Evolutionary conservation across 768 basidiomycete species (phyloP).

Genomic region (Amanita phalloides): DNA sequence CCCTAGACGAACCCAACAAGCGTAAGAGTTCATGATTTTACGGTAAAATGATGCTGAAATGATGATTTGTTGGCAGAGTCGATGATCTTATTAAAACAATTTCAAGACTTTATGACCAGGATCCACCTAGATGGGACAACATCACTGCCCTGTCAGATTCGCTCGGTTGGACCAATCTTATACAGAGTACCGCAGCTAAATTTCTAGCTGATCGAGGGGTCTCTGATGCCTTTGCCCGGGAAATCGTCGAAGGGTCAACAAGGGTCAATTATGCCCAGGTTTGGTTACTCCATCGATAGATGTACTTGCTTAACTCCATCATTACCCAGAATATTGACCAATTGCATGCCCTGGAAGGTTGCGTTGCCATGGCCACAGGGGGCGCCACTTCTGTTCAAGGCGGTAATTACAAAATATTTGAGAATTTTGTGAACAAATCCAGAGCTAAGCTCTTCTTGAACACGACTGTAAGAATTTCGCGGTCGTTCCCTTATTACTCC

Average conservation of each 20-base stretch:
- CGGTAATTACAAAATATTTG: constrained; percentile 83
- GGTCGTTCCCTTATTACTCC: not conserved
- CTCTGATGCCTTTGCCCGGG: constrained; percentile 45
- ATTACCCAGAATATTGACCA: constrained; percentile 42
- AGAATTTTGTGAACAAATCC: constrained; percentile 64
- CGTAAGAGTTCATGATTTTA: constrained; percentile 26
- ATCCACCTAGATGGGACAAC: constrained; percentile 51
- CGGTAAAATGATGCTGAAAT: not conserved
- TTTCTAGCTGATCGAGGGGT: constrained; percentile 49
- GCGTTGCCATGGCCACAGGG: constrained; percentile 58
- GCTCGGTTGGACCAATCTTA: constrained; percentile 38
- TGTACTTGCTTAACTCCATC: not conserved
- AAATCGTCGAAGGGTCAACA: constrained; percentile 73
- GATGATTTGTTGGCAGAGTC: constrained; percentile 33
- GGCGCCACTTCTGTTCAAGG: constrained; percentile 59
- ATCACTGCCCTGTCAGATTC: constrained; percentile 43
- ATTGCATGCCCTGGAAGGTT: constrained; percentile 72
- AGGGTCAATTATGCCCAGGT: constrained; percentile 82
- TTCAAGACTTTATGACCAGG: constrained; percentile 40
- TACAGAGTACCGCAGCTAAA: constrained; percentile 41
- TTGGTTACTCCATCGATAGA: constrained; percentile 5
- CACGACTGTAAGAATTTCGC: constrained; percentile 39
- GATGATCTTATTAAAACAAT: constrained; percentile 40
- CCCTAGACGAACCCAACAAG: constrained; percentile 41
- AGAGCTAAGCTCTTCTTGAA: constrained; percentile 61